Base-by-base conservation (phyloP, 768 basidiomycete species). In the Termitomyces sp. region DNA sequence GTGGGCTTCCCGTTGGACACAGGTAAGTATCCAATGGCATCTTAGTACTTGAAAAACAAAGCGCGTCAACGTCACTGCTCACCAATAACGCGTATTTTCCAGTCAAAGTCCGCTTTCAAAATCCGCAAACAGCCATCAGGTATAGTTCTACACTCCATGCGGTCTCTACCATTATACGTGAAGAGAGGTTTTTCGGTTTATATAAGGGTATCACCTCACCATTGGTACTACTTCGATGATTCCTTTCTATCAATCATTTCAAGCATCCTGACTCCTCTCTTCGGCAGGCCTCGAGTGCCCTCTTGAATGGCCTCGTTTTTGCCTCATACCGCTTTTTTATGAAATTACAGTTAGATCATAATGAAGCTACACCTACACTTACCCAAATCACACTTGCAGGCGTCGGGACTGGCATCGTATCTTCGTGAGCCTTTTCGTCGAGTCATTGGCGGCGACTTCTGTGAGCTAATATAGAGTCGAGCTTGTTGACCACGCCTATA, bases 291-390 rank as follows among this genome's bases (percentile, higher is more conserved):
- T 83, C 86, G 3, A 81, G 82, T 24, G 89, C 91, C 0, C 73
- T 89, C 2, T 81, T 93, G 77, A 97, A 95, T 65, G 93, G 94
- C 13, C 76, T 93, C 16, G 85, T 95, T 4, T 96, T 97, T 69
- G 82, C 91, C 0, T 86, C 87, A 0, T 96, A 96, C 74, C 84
- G 87, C 22, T 85, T 89, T 67, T 79, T 95, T 53, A 83, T 93
- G 76, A 82, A 84, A 48, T 59, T 83, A 0, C 90, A 94, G 67
- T 73, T 85, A 5, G 75, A 80, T 1, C 65, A 71, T 48, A 69
- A 73, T 4, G 66, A 76, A 3, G 67, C 71, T 1, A 75, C 79
- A 32, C 91, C 94, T 0, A 84, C 84, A 0, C 76, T 96, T 22
- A 69, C 73, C 1, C 91, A 94, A 69, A 84, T 95, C 39, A 78